These are phyloP conservation scores for Taphrina pruni DNA, from an alignment of 1,139 yeast species.

Conservation along the genomic window DNA sequence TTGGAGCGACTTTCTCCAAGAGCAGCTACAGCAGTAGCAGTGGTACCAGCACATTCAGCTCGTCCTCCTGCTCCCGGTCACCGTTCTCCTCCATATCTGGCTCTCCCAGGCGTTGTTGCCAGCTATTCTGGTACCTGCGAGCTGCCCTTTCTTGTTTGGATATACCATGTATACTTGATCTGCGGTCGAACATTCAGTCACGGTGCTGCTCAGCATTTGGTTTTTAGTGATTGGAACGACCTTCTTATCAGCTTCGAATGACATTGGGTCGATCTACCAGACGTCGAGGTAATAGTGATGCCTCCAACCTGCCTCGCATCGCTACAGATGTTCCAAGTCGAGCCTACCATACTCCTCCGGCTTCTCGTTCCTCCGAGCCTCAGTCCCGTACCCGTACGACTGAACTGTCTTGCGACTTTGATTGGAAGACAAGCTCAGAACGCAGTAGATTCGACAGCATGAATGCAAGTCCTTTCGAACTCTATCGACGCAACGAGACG, in stretches of 20 bases:
- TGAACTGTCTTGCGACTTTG: neutral
- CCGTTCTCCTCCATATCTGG: neutral
- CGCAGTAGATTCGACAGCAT: neutral
- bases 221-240: no score
- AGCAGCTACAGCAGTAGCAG: no score
- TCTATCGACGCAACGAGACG: slow-evolving; percentile 4
- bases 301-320: neutral
- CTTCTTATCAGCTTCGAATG: neutral
- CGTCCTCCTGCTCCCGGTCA: neutral
- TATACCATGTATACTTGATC: no score
- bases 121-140: no score
- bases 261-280: neutral
- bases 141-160: no score
- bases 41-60: neutral
- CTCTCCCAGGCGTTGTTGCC: no score
- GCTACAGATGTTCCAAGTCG: neutral
- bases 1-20: no score
- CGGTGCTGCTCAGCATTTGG: no score
- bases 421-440: neutral
- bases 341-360: slow-evolving; percentile 26
- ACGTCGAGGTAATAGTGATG: slow-evolving; percentile 17
- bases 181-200: no score
- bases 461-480: neutral
- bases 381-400: neutral
- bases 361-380: slow-evolving; percentile 28